These are phyloP conservation scores for Onygenales sp. DNA, from an alignment of 2,329 filamentous ascomycete genomes.

Conservation along the genomic window DNA sequence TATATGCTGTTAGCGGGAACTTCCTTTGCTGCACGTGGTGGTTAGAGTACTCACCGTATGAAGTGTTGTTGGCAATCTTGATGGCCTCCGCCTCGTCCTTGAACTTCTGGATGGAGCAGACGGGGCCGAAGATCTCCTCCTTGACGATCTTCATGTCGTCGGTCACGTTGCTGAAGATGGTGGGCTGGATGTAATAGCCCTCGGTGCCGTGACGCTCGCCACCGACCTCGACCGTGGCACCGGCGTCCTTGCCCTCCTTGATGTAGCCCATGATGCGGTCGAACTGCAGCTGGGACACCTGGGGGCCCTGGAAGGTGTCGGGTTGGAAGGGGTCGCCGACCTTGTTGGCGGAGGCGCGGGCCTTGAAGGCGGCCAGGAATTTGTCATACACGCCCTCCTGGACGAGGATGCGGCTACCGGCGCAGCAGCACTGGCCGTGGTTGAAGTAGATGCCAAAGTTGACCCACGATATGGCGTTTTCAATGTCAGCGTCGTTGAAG, in stretches of 20 bases:
- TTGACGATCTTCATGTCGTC: constrained; percentile 63
- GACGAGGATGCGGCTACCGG: constrained; percentile 52
- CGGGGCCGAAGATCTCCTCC: constrained; percentile 77
- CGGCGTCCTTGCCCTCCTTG: constrained; percentile 55
- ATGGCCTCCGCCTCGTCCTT: constrained; percentile 65
- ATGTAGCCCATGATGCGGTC: constrained; percentile 71
- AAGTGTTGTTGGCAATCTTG: constrained; percentile 60
- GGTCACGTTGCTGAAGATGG: constrained; percentile 68
- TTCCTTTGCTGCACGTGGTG: not conserved
- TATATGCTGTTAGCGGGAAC: not conserved
- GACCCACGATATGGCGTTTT: constrained; percentile 59
- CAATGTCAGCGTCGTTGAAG: constrained; percentile 55
- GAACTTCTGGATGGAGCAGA: constrained; percentile 67
- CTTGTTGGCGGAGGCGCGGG: constrained; percentile 60
- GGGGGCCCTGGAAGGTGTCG: constrained; percentile 76
- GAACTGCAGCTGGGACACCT: constrained; percentile 73
- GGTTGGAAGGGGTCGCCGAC: constrained; percentile 71
- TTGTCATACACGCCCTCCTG: constrained; percentile 74
- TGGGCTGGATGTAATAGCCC: constrained; percentile 83
- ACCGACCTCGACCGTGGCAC: constrained; percentile 55
- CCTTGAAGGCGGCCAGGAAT: constrained; percentile 70
- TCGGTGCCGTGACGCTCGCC: constrained; percentile 63
- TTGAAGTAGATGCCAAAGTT: constrained; percentile 50
- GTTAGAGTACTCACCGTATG: constrained; percentile 48
- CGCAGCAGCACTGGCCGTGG: constrained; percentile 53